Conservation (phyloP, 257 asterid species). For the Solanum sejunctum region DNA sequence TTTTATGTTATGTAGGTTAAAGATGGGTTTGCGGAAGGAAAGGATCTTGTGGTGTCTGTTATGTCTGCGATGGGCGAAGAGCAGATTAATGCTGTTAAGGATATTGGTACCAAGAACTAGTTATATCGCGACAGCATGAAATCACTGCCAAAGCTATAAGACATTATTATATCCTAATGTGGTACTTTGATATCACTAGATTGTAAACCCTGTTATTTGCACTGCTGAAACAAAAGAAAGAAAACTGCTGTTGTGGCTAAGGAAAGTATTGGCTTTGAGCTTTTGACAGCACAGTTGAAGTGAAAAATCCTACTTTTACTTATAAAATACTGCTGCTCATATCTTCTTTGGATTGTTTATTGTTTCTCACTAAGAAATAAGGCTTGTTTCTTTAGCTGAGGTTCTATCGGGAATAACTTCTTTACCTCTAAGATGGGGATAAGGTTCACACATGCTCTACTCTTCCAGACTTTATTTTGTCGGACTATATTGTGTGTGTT, state of each 20-base stretch:
- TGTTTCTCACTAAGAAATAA: background rate
- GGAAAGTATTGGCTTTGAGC: background rate
- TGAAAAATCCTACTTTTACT: background rate
- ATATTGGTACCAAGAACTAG: constrained; percentile 41
- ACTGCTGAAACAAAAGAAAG: background rate
- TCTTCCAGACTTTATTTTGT: fast-evolving
- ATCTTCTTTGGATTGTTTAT: background rate
- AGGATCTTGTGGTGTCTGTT: constrained; percentile 58
- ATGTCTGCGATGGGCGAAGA: constrained; percentile 79
- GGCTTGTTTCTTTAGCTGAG: background rate
- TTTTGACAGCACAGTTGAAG: background rate
- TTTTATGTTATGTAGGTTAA: constrained; percentile 22
- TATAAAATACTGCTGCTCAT: background rate
- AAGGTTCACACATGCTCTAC: too few relatives aligned
- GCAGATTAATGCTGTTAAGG: constrained; percentile 59
- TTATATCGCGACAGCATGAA: background rate
- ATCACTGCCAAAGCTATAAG: background rate
- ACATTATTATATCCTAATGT: background rate
- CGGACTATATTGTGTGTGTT: too few relatives aligned
- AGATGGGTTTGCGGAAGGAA: constrained; percentile 57
- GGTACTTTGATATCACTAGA: background rate
- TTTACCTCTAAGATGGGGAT: too few relatives aligned
- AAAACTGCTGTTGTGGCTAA: background rate
- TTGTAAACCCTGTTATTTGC: background rate
- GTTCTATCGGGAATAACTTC: too few relatives aligned